A percentile compares a stretch with the other conserved stretches of the same genome.
phyloP scores from a whole-genome alignment of 202 grass and related monocot species.

The Panicum hallii region DNA sequence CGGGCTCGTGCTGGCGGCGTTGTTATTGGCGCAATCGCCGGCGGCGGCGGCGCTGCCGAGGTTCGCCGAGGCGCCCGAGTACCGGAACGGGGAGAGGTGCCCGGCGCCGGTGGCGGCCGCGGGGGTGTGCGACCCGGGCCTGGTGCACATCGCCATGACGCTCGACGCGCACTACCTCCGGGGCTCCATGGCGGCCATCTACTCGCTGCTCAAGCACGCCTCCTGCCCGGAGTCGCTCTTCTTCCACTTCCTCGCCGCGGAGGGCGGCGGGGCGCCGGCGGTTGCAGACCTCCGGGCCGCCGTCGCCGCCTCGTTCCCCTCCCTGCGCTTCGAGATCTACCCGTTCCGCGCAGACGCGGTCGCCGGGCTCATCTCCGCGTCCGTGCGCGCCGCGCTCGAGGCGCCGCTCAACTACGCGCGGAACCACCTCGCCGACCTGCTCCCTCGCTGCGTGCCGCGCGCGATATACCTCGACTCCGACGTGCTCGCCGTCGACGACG shows the following conservation, averaged over 20 bases:
- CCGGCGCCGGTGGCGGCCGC: constrained; percentile 28
- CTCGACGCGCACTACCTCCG: constrained; percentile 91
- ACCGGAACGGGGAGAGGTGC: constrained; percentile 77
- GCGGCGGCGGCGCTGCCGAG: constrained; percentile 13
- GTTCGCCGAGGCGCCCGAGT: constrained; percentile 84
- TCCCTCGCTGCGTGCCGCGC: constrained; percentile 69
- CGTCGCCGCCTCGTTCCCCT: constrained; percentile 67
- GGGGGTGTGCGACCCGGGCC: constrained; percentile 70
- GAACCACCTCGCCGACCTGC: constrained; percentile 88
- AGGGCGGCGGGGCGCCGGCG: constrained; percentile 25
- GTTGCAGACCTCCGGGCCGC: constrained; percentile 42
- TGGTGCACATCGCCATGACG: constrained; percentile 91
- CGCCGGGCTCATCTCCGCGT: constrained; percentile 72
- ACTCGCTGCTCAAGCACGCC: constrained; percentile 87
- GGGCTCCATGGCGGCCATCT: constrained; percentile 86
- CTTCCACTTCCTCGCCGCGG: constrained; percentile 78
- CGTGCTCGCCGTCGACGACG: constrained; percentile 76
- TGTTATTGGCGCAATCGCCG: constrained; percentile 33
- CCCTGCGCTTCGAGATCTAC: constrained; percentile 83
- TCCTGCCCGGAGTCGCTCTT: constrained; percentile 90
- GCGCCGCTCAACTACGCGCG: constrained; percentile 91
- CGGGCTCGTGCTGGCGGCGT: constrained; percentile 13
- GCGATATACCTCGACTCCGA: constrained; percentile 94
- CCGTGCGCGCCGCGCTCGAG: constrained; percentile 78
- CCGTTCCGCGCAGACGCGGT: constrained; percentile 58